Evolutionary conservation across 2,329 filamentous ascomycete species (phyloP).

Genomic region (Fusarium drepaniforme): DNA sequence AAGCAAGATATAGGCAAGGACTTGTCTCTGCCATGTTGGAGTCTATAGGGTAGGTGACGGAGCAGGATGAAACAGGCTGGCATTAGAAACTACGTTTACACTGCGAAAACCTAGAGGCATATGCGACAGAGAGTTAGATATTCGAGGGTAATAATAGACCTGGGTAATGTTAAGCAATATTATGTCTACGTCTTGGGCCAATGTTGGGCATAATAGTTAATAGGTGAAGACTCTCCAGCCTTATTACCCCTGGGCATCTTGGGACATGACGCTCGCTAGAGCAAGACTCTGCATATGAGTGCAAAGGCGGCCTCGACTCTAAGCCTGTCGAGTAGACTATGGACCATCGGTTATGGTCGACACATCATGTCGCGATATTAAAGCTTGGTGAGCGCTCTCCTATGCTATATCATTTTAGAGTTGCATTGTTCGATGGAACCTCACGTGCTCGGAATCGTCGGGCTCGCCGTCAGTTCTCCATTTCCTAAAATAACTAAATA

Average conservation of each 20-base stretch:
- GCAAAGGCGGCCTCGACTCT: not conserved
- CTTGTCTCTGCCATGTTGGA: not conserved
- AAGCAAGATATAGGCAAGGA: not conserved
- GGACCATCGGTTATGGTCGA: not conserved
- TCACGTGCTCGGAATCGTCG: not conserved
- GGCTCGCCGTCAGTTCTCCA: not conserved
- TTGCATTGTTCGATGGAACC: not conserved
- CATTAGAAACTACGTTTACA: not conserved
- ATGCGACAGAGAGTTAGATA: not conserved
- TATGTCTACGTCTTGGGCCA: not conserved
- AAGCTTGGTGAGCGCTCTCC: not conserved
- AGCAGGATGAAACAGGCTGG: not conserved
- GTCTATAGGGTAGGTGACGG: not conserved
- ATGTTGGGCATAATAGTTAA: not conserved
- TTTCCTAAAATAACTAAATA: slow-evolving; percentile 6
- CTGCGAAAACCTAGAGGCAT: not conserved
- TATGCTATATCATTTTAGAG: not conserved
- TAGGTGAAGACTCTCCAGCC: not conserved
- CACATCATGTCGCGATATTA: not conserved
- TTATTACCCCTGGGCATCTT: not conserved
- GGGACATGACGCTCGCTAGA: not conserved
- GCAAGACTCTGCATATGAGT: too few species aligned
- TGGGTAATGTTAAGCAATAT: not conserved
- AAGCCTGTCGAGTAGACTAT: not conserved
- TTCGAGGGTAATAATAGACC: not conserved